A percentile compares a stretch with the other conserved stretches of the same genome.
These are phyloP conservation scores for Leishmania tropica DNA, from an alignment of 208 protist genomes.

Conservation along the genomic window DNA sequence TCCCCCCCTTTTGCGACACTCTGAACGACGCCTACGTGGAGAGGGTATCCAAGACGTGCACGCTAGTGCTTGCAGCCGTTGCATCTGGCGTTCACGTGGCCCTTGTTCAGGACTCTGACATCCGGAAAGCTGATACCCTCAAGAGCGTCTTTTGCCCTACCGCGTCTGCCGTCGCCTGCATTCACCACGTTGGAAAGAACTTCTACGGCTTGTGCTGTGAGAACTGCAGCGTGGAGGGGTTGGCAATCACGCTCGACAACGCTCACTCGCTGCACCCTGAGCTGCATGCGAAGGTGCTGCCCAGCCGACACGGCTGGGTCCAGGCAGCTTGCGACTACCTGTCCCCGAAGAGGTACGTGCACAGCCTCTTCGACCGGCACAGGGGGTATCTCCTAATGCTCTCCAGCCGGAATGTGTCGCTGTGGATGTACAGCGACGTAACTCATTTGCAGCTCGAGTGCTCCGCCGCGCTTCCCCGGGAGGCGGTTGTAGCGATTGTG, in stretches of 20 bases:
- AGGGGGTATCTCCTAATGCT: constrained; percentile 41
- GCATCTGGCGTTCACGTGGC: constrained; percentile 52
- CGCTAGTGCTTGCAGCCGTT: constrained; percentile 58
- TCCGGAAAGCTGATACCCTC: constrained; percentile 16
- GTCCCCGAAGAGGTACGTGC: constrained; percentile 30
- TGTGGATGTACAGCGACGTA: constrained; percentile 38
- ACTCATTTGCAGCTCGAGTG: constrained; percentile 16
- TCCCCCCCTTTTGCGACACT: constrained; percentile 53
- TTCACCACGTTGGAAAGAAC: constrained; percentile 49
- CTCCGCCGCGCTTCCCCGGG: constrained; percentile 6
- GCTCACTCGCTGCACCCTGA: background rate
- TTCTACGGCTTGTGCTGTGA: constrained; percentile 64
- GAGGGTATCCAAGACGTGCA: constrained; percentile 27
- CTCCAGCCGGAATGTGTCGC: constrained; percentile 25
- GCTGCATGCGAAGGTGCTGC: constrained; percentile 23
- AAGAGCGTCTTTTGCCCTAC: constrained; percentile 34
- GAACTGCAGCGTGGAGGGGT: constrained; percentile 58
- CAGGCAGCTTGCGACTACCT: constrained; percentile 21
- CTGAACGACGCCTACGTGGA: constrained; percentile 65
- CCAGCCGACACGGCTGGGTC: constrained; percentile 13
- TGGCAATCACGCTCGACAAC: constrained; percentile 26
- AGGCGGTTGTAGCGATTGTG: constrained; percentile 29
- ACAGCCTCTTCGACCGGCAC: constrained; percentile 52
- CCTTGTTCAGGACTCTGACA: constrained; percentile 32
- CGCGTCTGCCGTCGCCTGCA: constrained; percentile 35